Evolutionary conservation across 257 asterid species (phyloP).

Genomic region (Hygrophila difformis): DNA sequence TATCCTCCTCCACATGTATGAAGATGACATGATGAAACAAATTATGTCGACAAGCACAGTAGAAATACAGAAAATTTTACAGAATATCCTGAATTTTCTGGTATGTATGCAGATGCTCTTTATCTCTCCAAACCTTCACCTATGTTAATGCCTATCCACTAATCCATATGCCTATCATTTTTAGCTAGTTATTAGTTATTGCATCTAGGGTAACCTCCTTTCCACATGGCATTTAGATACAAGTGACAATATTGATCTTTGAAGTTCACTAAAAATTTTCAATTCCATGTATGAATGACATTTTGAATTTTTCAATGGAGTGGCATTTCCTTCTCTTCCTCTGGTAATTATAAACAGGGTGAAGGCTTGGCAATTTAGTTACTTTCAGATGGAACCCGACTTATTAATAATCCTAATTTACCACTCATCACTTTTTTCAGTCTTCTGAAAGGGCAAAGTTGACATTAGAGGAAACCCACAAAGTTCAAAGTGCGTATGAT

Average conservation of each 20-base stretch:
- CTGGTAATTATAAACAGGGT: background rate
- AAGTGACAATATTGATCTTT: no score
- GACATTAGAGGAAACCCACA: slow-evolving; percentile 51
- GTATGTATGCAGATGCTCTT: slow-evolving; percentile 26
- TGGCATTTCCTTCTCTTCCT: no score
- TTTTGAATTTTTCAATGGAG: no score
- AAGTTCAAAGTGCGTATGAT: slow-evolving; percentile 38
- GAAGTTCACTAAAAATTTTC: no score
- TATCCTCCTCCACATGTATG: slow-evolving; percentile 36
- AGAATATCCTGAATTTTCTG: slow-evolving; percentile 34
- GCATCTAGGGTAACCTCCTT: no score
- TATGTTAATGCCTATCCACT: no score
- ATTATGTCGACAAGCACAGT: slow-evolving; percentile 33
- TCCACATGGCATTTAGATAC: no score
- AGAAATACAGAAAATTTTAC: slow-evolving; percentile 25
- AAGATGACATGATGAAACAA: slow-evolving; percentile 46
- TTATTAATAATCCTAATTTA: background rate
- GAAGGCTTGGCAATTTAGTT: background rate
- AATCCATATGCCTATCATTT: background rate
- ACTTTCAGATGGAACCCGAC: background rate
- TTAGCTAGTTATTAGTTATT: background rate
- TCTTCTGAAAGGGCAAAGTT: slow-evolving; percentile 32
- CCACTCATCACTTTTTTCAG: slow-evolving; percentile 29
- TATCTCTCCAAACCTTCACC: slow-evolving; percentile 7
- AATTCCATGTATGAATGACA: no score